These are phyloP conservation scores for Scheffersomyces spartinae DNA, from an alignment of 805 yeast species.

Conservation along the genomic window DNA sequence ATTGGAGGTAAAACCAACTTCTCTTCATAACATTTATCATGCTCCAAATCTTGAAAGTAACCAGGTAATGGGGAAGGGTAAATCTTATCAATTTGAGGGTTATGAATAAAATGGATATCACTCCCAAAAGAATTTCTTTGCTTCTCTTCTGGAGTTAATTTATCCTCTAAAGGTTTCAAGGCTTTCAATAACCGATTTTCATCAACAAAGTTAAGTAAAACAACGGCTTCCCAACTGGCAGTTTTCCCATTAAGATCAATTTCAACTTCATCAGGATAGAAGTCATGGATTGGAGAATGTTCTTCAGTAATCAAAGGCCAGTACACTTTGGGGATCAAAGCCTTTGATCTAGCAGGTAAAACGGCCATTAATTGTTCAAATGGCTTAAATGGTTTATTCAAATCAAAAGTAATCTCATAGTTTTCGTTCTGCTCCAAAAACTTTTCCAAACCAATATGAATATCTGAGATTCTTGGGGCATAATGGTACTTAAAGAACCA, in stretches of 20 bases:
- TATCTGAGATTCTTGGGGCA: slow-evolving; percentile 89
- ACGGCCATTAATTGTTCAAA: slow-evolving; percentile 97
- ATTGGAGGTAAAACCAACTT: slow-evolving; percentile 41
- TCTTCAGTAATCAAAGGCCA: slow-evolving; percentile 79
- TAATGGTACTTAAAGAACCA: slow-evolving; percentile 90
- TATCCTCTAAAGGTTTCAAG: slow-evolving; percentile 52
- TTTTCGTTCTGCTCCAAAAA: slow-evolving; percentile 18
- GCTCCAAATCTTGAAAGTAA: slow-evolving; percentile 65
- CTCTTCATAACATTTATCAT: slow-evolving; percentile 65
- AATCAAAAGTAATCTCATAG: slow-evolving; percentile 40
- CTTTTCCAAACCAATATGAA: slow-evolving; percentile 58
- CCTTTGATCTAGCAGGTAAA: slow-evolving; percentile 81
- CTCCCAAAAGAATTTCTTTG: slow-evolving; percentile 65
- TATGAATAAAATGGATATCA: slow-evolving; percentile 56
- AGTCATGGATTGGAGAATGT: slow-evolving; percentile 77
- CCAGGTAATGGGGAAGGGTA: slow-evolving; percentile 72
- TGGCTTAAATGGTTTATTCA: slow-evolving; percentile 77
- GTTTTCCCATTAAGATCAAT: slow-evolving; percentile 90
- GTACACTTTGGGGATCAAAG: slow-evolving; percentile 65
- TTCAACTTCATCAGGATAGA: slow-evolving; percentile 81
- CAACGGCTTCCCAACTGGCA: slow-evolving; percentile 97
- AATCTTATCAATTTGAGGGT: slow-evolving; percentile 59
- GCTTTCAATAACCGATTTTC: slow-evolving; percentile 63
- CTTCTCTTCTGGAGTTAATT: slow-evolving; percentile 59
- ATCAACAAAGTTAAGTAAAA: slow-evolving; percentile 84